A percentile compares a stretch with the other conserved stretches of the same genome.
phyloP scores from a whole-genome alignment of 345 rosid genomes.

The Firmiana major region DNA sequence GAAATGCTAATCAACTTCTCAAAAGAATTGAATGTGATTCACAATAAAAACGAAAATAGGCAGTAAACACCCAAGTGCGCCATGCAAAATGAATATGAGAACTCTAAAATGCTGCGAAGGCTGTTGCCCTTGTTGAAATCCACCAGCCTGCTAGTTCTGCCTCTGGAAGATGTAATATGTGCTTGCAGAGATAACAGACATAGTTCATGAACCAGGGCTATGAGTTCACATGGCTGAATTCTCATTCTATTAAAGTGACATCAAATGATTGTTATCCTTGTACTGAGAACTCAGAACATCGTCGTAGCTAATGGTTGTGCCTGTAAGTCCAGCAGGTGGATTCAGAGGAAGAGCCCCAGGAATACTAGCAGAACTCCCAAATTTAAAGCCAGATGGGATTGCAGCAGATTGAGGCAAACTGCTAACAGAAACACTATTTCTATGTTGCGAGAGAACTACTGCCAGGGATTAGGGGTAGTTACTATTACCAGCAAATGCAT shows the following conservation, averaged over 20 bases:
- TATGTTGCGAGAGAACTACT: conserved; percentile 81
- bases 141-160: no score
- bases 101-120: conserved; percentile 83
- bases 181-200: conserved; percentile 67
- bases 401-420: conserved; percentile 86
- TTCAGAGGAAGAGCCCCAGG: conserved; percentile 70
- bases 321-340: conserved; percentile 56
- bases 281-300: no score
- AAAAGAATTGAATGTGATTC: neutral
- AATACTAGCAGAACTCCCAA: conserved; percentile 65
- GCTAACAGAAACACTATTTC: conserved; percentile 67
- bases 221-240: conserved; percentile 86
- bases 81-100: conserved; percentile 27
- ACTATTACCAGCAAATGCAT: conserved; percentile 71
- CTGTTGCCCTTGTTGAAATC: conserved; percentile 84
- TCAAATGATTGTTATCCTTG: conserved; percentile 68
- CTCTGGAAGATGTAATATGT: conserved; percentile 86
- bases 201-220: conserved; percentile 70
- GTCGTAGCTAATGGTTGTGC: conserved; percentile 64
- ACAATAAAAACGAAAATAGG: conserved; percentile 17
- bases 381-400: conserved; percentile 80
- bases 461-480: conserved; percentile 85
- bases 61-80: conserved; percentile 11
- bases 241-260: conserved; percentile 88
- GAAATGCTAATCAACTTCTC: neutral